Conservation (phyloP, 2,329 filamentous ascomycete genomes). For the Amauroascus verrucosus region DNA sequence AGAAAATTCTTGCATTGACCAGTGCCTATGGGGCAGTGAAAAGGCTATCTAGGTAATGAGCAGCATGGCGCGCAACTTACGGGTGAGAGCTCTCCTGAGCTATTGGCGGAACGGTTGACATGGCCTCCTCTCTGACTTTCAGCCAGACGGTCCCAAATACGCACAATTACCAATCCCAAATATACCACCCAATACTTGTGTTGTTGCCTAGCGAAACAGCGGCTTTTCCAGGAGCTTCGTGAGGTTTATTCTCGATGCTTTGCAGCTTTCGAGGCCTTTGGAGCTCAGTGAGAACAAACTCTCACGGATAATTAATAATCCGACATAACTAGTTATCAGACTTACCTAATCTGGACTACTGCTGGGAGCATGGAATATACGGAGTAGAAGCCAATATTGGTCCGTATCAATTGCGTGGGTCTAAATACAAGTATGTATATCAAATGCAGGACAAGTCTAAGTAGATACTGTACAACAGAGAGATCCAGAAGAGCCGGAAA, state of each 20-base stretch:
- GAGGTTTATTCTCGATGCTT: neutral
- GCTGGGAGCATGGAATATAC: no score
- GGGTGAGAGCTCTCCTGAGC: conserved; percentile 67
- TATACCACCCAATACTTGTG: neutral
- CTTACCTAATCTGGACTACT: no score
- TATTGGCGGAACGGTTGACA: conserved; percentile 75
- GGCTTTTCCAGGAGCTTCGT: neutral
- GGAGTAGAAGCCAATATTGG: neutral
- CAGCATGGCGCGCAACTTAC: conserved; percentile 29
- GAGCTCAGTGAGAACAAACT: neutral
- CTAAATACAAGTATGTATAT: neutral
- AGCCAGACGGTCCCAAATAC: neutral
- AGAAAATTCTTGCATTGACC: neutral
- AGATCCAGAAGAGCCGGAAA: neutral
- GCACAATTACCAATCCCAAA: neutral
- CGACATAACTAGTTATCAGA: no score
- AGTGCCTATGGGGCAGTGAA: neutral
- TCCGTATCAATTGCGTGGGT: neutral
- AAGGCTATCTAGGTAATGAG: neutral
- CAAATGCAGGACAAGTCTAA: conserved; percentile 1
- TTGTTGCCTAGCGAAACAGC: neutral
- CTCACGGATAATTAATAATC: neutral
- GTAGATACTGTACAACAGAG: neutral
- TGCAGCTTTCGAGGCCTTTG: neutral
- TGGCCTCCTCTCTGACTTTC: conserved; percentile 28